Evolutionary conservation across 2,329 filamentous ascomycete genomes (phyloP).

Genomic region (Sclerotinia glacialis): DNA sequence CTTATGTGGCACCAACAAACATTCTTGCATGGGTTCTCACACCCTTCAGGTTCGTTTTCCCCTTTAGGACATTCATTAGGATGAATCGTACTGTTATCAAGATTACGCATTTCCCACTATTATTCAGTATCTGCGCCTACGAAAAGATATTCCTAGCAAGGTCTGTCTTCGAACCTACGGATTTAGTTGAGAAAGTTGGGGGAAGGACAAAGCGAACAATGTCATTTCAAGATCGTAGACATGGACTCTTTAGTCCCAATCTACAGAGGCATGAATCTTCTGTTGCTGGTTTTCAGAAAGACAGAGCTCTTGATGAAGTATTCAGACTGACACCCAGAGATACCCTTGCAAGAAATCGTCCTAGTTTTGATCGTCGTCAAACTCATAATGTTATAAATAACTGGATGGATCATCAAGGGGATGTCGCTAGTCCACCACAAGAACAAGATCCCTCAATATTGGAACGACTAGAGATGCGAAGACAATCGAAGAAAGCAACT

Average conservation of each 20-base stretch:
- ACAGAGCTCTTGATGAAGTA: constrained; percentile 85
- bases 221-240: constrained; percentile 53
- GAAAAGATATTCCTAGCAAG: constrained; percentile 76
- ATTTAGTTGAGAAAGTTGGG: constrained; percentile 72
- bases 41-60: constrained; percentile 75
- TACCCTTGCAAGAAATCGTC: constrained; percentile 57
- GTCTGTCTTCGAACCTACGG: constrained; percentile 76
- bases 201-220: constrained; percentile 50
- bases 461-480: constrained; percentile 52
- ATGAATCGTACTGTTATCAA: constrained; percentile 92
- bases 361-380: constrained; percentile 64
- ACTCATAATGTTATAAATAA: constrained; percentile 79
- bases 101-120: constrained; percentile 79
- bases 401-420: constrained; percentile 78
- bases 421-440: constrained; percentile 53
- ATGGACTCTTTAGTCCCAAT: constrained; percentile 70
- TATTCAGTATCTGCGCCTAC: constrained; percentile 84
- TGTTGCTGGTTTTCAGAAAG: constrained; percentile 83
- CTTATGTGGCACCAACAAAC: constrained; percentile 87
- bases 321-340: constrained; percentile 72
- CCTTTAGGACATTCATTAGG: constrained; percentile 76
- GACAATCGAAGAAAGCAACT: constrained; percentile 34
- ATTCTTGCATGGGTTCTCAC: constrained; percentile 87
- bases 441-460: constrained; percentile 59
- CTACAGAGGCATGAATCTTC: constrained; percentile 78